Evolutionary conservation across 176 grass and related monocot species (phyloP).

Genomic region (Zizania latifolia): DNA sequence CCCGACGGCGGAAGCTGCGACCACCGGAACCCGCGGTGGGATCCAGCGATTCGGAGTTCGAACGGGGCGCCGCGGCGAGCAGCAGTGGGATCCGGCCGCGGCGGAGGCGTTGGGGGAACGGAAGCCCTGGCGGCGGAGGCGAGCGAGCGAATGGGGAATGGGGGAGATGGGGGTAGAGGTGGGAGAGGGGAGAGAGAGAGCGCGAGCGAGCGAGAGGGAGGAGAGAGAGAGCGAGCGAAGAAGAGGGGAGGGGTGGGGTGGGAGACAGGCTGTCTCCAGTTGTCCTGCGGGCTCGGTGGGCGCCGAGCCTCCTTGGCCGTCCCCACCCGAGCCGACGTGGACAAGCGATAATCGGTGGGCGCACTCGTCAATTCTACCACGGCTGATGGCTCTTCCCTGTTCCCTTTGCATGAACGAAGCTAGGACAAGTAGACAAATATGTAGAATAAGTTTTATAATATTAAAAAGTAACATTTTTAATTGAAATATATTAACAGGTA

Average conservation of each 20-base stretch:
- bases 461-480: too few relatives aligned
- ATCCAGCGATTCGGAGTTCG: slow-evolving; percentile 28
- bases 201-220: background rate
- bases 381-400: background rate
- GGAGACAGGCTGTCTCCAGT: slow-evolving; percentile 93
- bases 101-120: background rate
- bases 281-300: slow-evolving; percentile 59
- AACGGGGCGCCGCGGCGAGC: slow-evolving; percentile 6
- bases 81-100: slow-evolving; percentile 40
- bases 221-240: background rate
- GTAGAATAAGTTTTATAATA: background rate
- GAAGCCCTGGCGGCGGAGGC: slow-evolving; percentile 14
- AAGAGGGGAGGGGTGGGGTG: slow-evolving; percentile 46
- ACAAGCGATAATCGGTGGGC: background rate
- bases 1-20: slow-evolving; percentile 13
- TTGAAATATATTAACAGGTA: too few relatives aligned
- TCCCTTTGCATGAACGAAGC: too few relatives aligned
- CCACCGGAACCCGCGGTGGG: background rate
- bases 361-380: background rate
- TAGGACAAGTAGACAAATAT: too few relatives aligned
- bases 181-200: slow-evolving; percentile 2
- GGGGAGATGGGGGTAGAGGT: too few relatives aligned
- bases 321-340: slow-evolving; percentile 58
- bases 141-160: slow-evolving; percentile 18
- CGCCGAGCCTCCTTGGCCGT: slow-evolving; percentile 29